phyloP scores from a whole-genome alignment of 176 grass and related monocot genomes.

The Lolium perenne region DNA sequence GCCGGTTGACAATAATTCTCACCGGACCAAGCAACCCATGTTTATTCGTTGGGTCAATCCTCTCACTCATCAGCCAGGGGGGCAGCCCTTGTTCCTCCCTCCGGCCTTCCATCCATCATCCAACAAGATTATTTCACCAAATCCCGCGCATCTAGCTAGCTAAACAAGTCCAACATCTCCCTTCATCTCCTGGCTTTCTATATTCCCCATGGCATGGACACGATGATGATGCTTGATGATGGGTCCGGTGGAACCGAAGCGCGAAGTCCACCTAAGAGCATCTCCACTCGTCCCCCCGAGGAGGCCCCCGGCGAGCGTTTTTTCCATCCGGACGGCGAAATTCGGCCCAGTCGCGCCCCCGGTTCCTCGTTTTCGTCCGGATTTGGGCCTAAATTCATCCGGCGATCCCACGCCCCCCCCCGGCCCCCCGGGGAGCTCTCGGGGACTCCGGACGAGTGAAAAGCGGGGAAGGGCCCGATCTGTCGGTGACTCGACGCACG shows the following conservation, averaged over 20 bases:
- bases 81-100: conserved; percentile 4
- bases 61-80: neutral
- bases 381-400: no score
- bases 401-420: no score
- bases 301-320: no score
- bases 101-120: neutral
- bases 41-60: neutral
- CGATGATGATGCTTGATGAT: neutral
- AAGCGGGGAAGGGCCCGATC: no score
- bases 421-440: no score
- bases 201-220: neutral
- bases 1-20: conserved; percentile 26
- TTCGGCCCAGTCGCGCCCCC: no score
- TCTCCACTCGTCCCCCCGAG: no score
- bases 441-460: no score
- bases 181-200: neutral
- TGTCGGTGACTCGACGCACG: no score
- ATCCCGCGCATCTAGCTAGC: neutral
- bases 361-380: no score
- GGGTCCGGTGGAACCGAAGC: conserved; percentile 6
- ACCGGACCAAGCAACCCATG: neutral
- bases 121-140: neutral
- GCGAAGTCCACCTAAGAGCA: conserved; percentile 33
- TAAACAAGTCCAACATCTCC: neutral
- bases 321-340: no score